phyloP scores from a whole-genome alignment of 176 grass and related monocot genomes.

The Otatea glauca region DNA sequence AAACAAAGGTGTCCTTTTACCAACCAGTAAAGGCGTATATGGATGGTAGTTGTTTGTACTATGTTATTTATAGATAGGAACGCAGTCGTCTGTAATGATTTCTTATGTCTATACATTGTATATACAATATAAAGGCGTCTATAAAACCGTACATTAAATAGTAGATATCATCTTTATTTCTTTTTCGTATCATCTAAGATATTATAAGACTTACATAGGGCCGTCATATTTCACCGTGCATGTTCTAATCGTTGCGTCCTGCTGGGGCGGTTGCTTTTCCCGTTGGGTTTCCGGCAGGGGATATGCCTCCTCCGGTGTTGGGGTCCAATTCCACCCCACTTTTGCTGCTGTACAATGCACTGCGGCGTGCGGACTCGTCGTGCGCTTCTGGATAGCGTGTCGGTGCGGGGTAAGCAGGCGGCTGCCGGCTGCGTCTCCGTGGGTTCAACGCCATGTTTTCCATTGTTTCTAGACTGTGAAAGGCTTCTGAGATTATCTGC shows the following conservation, averaged over 20 bases:
- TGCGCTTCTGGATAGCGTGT: slow-evolving; percentile 20
- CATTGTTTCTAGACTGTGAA: slow-evolving; percentile 29
- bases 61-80: no score
- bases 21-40: slow-evolving; percentile 20
- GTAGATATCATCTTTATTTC: no score
- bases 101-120: no score
- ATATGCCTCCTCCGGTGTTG: not conserved
- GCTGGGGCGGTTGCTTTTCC: slow-evolving; percentile 44
- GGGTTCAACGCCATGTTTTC: slow-evolving; percentile 8
- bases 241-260: not conserved
- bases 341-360: not conserved
- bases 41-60: no score
- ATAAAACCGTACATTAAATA: no score
- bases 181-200: no score
- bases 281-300: slow-evolving; percentile 33
- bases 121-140: no score
- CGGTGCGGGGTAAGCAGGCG: slow-evolving; percentile 25
- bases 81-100: no score
- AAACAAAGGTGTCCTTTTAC: slow-evolving; percentile 9
- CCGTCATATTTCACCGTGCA: no score
- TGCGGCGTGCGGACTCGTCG: slow-evolving; percentile 9
- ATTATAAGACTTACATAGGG: no score
- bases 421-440: not conserved
- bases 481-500: not conserved
- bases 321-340: not conserved